A percentile compares a stretch with the other conserved stretches of the same genome.
Evolutionary conservation across 2,329 filamentous ascomycete species (phyloP).

Genomic region (Microascus cirrosus): DNA sequence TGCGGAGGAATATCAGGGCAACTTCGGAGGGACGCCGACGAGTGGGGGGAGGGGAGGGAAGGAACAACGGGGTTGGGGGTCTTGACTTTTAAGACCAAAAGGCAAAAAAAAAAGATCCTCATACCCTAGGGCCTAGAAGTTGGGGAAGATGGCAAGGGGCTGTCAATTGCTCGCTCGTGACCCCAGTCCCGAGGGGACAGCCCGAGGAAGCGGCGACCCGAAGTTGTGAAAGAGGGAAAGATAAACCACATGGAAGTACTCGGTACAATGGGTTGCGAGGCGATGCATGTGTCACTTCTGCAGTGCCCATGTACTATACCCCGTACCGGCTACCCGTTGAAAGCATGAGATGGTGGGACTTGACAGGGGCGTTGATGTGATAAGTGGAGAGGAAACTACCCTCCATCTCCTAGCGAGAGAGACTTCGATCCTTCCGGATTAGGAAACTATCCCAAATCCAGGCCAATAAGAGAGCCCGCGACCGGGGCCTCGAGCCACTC

Average conservation of each 20-base stretch:
- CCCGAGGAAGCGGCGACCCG: conserved; percentile 1
- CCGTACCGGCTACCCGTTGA: neutral
- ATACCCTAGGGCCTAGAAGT: neutral
- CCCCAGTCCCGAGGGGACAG: neutral
- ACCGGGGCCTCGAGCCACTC: neutral
- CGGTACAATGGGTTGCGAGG: neutral
- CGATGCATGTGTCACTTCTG: neutral
- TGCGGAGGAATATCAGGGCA: neutral
- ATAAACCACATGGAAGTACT: neutral
- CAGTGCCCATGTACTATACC: neutral
- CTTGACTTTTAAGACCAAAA: neutral
- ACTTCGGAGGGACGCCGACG: neutral
- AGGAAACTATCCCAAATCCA: neutral
- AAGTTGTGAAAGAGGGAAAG: neutral
- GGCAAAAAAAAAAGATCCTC: neutral
- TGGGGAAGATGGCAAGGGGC: neutral
- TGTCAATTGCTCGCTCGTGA: neutral
- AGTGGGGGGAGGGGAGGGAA: neutral
- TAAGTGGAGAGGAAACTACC: neutral
- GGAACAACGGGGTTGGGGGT: neutral
- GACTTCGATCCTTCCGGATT: conserved; percentile 1
- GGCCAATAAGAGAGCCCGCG: neutral
- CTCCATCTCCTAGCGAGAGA: neutral
- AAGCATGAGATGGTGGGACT: neutral
- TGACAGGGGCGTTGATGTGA: neutral